These are phyloP conservation scores for Cicer pinnatifidum DNA, from an alignment of 306 rosid genomes.

Conservation along the genomic window DNA sequence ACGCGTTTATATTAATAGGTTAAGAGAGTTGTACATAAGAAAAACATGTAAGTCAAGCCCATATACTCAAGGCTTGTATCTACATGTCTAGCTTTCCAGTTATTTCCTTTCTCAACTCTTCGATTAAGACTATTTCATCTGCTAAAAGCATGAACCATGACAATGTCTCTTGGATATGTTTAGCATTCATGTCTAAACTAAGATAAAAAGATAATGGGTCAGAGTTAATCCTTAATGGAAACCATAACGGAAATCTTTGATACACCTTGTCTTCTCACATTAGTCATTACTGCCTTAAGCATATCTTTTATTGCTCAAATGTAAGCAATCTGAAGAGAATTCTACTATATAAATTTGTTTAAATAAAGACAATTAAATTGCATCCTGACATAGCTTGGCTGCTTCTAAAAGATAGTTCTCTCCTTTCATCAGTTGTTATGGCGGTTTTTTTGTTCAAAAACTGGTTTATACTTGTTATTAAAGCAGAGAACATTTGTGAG, in stretches of 20 bases:
- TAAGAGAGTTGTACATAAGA: background rate
- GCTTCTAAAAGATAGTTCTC: slow-evolving; percentile 18
- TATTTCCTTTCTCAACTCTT: background rate
- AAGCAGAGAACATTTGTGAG: slow-evolving; percentile 17
- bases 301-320: background rate
- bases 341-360: background rate
- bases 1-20: background rate
- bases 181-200: background rate
- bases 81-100: too few relatives aligned
- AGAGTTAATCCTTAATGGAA: background rate
- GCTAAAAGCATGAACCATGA: slow-evolving; percentile 1
- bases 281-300: background rate
- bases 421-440: slow-evolving; percentile 17
- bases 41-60: too few relatives aligned
- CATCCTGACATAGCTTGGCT: slow-evolving; percentile 12
- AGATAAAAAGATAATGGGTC: background rate
- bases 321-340: slow-evolving; percentile 1
- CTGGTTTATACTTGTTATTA: background rate
- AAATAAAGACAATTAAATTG: background rate
- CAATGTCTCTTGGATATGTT: slow-evolving; percentile 13
- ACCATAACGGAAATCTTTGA: background rate
- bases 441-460: slow-evolving; percentile 14
- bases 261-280: background rate
- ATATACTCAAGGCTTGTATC: background rate
- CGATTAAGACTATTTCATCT: background rate